phyloP scores from a whole-genome alignment of 2,329 filamentous ascomycete genomes.

The Alternaria atra region DNA sequence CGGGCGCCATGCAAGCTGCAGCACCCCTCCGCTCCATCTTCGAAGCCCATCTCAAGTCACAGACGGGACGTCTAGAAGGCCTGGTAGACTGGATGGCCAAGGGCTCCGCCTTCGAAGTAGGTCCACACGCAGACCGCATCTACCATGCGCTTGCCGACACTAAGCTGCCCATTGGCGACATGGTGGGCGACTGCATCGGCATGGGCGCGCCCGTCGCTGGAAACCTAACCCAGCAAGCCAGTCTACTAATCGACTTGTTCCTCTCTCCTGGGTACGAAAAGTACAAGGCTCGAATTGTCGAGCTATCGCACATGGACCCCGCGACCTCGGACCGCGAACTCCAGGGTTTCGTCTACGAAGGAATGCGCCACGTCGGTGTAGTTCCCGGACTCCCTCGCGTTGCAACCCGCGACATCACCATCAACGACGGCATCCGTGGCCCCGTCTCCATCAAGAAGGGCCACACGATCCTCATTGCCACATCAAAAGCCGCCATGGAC shows the following conservation, averaged over 20 bases:
- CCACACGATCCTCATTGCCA: conserved; percentile 50
- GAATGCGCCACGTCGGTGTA: conserved; percentile 63
- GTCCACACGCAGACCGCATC: conserved; percentile 60
- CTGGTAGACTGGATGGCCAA: conserved; percentile 59
- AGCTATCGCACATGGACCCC: conserved; percentile 58
- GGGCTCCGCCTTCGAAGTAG: conserved; percentile 65
- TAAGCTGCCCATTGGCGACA: conserved; percentile 58
- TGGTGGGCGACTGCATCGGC: conserved; percentile 61
- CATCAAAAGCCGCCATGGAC: conserved; percentile 52
- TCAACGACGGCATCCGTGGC: conserved; percentile 59
- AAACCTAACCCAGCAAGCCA: conserved; percentile 63
- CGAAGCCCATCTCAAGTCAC: conserved; percentile 71
- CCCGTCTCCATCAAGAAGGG: conserved; percentile 56
- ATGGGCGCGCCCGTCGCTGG: conserved; percentile 61
- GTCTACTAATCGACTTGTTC: conserved; percentile 63
- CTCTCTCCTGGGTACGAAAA: conserved; percentile 60
- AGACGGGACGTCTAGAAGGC: conserved; percentile 63
- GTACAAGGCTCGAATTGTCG: conserved; percentile 62
- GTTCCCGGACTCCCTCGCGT: conserved; percentile 63
- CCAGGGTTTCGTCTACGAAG: conserved; percentile 64
- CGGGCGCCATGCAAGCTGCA: conserved; percentile 57
- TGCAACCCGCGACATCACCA: conserved; percentile 57
- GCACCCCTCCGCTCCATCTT: conserved; percentile 73
- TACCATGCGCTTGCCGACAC: conserved; percentile 60
- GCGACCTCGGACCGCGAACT: conserved; percentile 65